Conservation (phyloP, 352 stramenopile genomes). For the Phytophthora melonis region DNA sequence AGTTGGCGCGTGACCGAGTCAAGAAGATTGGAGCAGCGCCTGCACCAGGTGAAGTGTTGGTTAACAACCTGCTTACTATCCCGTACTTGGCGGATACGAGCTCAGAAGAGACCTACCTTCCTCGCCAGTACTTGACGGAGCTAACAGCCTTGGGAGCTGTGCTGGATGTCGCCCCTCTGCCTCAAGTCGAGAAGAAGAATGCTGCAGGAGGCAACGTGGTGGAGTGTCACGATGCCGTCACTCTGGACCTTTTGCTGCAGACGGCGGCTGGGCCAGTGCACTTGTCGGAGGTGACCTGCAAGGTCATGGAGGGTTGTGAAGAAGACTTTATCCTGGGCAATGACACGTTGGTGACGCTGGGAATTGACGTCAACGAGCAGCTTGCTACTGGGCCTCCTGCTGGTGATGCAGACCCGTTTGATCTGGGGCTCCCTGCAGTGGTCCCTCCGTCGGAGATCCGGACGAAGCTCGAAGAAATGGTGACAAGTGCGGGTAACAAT, state of each 20-base stretch:
- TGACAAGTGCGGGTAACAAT: no score
- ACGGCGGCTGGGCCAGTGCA: not conserved
- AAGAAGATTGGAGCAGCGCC: conserved; percentile 4
- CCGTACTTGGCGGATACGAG: no score
- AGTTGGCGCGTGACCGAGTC: not conserved
- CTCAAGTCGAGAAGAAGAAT: no score
- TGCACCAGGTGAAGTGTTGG: conserved; percentile 1
- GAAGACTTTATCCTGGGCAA: not conserved
- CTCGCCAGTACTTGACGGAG: no score
- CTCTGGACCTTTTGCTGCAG: no score
- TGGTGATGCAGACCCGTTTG: not conserved
- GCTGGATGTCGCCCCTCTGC: no score
- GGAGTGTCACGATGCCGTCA: no score
- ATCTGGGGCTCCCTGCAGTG: not conserved
- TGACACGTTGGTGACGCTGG: not conserved
- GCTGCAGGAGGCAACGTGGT: no score
- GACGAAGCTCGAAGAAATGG: no score
- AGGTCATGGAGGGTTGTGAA: not conserved
- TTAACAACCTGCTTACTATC: conserved; percentile 9
- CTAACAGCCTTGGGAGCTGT: no score
- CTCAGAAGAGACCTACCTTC: no score
- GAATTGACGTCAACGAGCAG: not conserved
- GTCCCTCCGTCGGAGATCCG: not conserved
- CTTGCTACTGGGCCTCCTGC: not conserved
- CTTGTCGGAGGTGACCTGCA: not conserved